Conservation (phyloP, 2,329 filamentous ascomycete genomes). For the Colletotrichum agaves region DNA sequence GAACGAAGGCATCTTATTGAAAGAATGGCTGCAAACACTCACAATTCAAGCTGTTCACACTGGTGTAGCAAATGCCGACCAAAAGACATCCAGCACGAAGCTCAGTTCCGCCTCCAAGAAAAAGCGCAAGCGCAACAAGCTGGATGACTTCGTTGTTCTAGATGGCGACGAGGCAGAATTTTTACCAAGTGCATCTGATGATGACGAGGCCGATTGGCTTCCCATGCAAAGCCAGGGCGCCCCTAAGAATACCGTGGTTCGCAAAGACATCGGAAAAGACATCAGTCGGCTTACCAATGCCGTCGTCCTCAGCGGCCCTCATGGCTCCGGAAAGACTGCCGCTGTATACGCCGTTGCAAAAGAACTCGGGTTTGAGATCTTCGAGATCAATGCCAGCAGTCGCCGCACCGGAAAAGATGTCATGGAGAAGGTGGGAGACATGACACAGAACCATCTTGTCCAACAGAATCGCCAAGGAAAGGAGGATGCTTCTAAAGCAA, state of each 20-base stretch:
- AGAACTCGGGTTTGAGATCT: conserved; percentile 92
- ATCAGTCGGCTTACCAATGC: conserved; percentile 72
- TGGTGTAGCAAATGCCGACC: conserved; percentile 53
- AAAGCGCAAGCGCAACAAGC: conserved; percentile 76
- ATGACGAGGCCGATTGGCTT: conserved; percentile 56
- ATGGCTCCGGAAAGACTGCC: conserved; percentile 93
- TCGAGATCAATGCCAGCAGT: conserved; percentile 89
- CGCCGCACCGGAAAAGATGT: conserved; percentile 90
- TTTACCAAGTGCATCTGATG: conserved; percentile 74
- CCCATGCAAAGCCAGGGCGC: conserved; percentile 53
- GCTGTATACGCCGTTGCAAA: conserved; percentile 91
- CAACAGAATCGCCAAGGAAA: conserved; percentile 55
- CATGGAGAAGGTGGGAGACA: conserved; percentile 91
- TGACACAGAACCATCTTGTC: conserved; percentile 95
- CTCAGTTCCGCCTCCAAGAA: conserved; percentile 56
- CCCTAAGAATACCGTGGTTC: conserved; percentile 65
- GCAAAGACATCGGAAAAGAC: conserved; percentile 56
- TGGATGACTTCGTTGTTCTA: conserved; percentile 83
- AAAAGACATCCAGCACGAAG: conserved; percentile 45
- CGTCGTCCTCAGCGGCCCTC: conserved; percentile 88
- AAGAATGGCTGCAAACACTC: conserved; percentile 83
- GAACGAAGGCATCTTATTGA: conserved; percentile 75
- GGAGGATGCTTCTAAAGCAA: conserved; percentile 47
- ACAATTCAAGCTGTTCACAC: conserved; percentile 82
- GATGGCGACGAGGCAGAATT: conserved; percentile 79